Evolutionary conservation across 169 alveolate species (phyloP).

Genomic region (Eimeria falciformis): DNA sequence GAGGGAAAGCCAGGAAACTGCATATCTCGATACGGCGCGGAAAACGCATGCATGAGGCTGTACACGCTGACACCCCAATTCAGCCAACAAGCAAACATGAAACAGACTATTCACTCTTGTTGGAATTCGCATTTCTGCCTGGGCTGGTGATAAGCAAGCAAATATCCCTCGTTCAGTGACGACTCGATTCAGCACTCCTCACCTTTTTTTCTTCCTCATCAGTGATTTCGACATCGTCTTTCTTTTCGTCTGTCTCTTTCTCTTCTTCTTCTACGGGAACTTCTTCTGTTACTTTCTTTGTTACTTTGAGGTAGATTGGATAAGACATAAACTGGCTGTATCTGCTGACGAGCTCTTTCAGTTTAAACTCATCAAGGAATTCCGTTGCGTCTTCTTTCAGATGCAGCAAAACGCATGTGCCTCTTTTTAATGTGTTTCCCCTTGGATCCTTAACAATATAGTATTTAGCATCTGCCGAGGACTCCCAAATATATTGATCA

Average conservation of each 20-base stretch:
- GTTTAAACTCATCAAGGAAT: conserved; percentile 88
- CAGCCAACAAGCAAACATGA: no score
- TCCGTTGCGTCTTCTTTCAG: conserved; percentile 99
- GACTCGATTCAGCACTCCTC: conserved; percentile 1
- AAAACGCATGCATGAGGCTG: no score
- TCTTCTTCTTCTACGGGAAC: conserved; percentile 85
- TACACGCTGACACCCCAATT: no score
- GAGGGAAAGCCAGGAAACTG: no score
- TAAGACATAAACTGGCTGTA: conserved; percentile 98
- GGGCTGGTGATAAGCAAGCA: neutral
- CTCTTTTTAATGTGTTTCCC: conserved; percentile 98
- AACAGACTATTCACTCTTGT: neutral
- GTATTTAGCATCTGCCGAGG: conserved; percentile 97
- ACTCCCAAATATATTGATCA: conserved; percentile 98
- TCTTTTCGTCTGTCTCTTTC: conserved; percentile 85
- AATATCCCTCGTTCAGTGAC: neutral
- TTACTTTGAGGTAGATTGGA: conserved; percentile 96
- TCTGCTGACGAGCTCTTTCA: conserved; percentile 94
- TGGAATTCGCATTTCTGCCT: no score
- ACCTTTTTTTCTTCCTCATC: conserved; percentile 85
- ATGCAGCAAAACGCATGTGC: conserved; percentile 97
- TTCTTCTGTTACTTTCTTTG: conserved; percentile 83
- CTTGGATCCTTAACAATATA: conserved; percentile 96
- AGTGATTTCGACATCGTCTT: conserved; percentile 79
- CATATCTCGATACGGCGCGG: no score